Evolutionary conservation across 768 basidiomycete species (phyloP).

Genomic region (Brasilioporus rufonigricans): DNA sequence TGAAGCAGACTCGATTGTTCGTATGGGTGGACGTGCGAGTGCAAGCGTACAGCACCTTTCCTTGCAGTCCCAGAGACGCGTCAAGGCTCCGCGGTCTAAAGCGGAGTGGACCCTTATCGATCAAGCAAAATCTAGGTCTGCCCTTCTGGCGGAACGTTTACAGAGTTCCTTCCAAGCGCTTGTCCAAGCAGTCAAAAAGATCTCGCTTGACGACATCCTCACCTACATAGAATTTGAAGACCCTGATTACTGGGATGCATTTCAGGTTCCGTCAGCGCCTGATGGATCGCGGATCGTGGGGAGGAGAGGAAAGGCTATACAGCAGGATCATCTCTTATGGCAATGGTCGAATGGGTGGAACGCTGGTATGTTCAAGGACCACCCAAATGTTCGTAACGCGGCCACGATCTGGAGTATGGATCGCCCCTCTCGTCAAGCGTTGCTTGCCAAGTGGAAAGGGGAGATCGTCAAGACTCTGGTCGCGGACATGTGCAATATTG

Average conservation of each 20-base stretch:
- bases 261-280: conserved; percentile 39
- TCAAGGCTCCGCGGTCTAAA: conserved; percentile 21
- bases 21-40: conserved; percentile 58
- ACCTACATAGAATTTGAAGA: conserved; percentile 53
- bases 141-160: conserved; percentile 22
- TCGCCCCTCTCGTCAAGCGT: conserved; percentile 22
- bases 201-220: conserved; percentile 35
- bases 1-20: conserved; percentile 45
- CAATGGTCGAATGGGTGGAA: conserved; percentile 47
- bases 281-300: conserved; percentile 48
- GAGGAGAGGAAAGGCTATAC: conserved; percentile 36
- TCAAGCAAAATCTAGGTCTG: conserved; percentile 28
- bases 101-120: conserved; percentile 45
- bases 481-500: conserved; percentile 32
- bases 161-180: conserved; percentile 32
- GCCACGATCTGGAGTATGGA: conserved; percentile 40
- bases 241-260: conserved; percentile 41
- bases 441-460: conserved; percentile 36
- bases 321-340: conserved; percentile 40
- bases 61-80: conserved; percentile 40
- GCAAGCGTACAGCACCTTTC: conserved; percentile 45
- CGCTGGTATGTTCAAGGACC: conserved; percentile 40
- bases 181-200: conserved; percentile 5
- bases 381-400: conserved; percentile 24
- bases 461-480: conserved; percentile 36